phyloP scores from a whole-genome alignment of 2,329 filamentous ascomycete species.

The Acephala macrosclerotiorum region DNA sequence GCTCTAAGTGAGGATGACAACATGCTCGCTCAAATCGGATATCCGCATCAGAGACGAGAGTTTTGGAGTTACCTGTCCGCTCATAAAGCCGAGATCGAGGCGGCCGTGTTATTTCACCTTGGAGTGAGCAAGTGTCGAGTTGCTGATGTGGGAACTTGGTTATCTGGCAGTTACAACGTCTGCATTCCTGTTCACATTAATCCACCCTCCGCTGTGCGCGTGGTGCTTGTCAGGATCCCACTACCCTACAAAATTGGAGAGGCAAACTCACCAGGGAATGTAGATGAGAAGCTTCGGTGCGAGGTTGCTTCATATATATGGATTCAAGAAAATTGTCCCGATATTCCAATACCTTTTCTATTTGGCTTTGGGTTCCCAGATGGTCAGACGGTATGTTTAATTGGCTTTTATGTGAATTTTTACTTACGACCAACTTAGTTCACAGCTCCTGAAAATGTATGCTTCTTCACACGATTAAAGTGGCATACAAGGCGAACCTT shows the following conservation, averaged over 20 bases:
- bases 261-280: conserved; percentile 46
- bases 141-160: conserved; percentile 41
- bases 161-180: conserved; percentile 47
- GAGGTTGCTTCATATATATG: conserved; percentile 51
- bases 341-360: conserved; percentile 46
- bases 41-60: conserved; percentile 31
- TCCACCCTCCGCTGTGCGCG: conserved; percentile 15
- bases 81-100: conserved; percentile 36
- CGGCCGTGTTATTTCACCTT: conserved; percentile 42
- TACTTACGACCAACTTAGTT: too few relatives aligned
- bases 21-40: conserved; percentile 23
- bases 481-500: too few relatives aligned
- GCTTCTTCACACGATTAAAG: too few relatives aligned
- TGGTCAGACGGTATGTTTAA: conserved; percentile 41
- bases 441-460: too few relatives aligned
- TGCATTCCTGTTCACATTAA: conserved; percentile 43
- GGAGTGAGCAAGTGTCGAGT: conserved; percentile 33
- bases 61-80: conserved; percentile 33
- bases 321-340: conserved; percentile 48
- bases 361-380: conserved; percentile 46
- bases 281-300: conserved; percentile 51
- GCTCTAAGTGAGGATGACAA: conserved; percentile 18
- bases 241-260: conserved; percentile 49
- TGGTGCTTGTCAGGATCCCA: conserved; percentile 39
- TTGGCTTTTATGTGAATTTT: too few relatives aligned